These are phyloP conservation scores for Castanospermum australe DNA, from an alignment of 306 rosid species.

Conservation along the genomic window DNA sequence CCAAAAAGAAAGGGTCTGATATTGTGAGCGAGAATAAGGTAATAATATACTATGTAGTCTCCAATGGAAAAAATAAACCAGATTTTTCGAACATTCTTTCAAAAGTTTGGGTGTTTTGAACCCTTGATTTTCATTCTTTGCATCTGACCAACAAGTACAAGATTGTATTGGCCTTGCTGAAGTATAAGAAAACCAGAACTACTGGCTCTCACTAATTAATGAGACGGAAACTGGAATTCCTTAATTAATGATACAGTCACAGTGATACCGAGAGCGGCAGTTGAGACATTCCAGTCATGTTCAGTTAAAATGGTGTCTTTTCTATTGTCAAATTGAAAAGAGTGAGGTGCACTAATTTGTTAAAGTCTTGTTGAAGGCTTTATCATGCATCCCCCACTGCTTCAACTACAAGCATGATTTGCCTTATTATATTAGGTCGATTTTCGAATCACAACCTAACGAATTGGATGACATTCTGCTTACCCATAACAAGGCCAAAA, in stretches of 20 bases:
- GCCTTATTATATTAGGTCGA: conserved; percentile 40
- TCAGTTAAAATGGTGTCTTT: conserved; percentile 39
- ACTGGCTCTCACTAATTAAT: not conserved
- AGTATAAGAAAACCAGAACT: not conserved
- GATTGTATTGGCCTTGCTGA: not conserved
- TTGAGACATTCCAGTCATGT: conserved; percentile 31
- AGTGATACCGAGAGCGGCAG: conserved; percentile 13
- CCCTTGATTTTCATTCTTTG: not conserved
- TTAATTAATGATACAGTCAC: not conserved
- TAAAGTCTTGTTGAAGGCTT: conserved; percentile 36
- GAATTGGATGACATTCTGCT: conserved; percentile 62
- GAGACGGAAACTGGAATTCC: not conserved
- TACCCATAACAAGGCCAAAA: conserved; percentile 38
- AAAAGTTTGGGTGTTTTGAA: not conserved
- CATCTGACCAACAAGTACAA: not conserved
- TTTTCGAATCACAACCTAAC: conserved; percentile 67
- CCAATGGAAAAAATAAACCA: too few species aligned
- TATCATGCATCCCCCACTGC: conserved; percentile 36
- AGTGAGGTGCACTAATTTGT: conserved; percentile 23
- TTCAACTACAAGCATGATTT: conserved; percentile 56
- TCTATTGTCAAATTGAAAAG: conserved; percentile 17
- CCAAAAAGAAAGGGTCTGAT: too few species aligned
- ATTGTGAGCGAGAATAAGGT: too few species aligned
- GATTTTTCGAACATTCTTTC: too few species aligned
- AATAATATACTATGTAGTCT: too few species aligned